Evolutionary conservation across 495 filamentous ascomycete species (phyloP), one percentile per base, ranked within the genome.

Genomic region (Cercophora samala): DNA sequence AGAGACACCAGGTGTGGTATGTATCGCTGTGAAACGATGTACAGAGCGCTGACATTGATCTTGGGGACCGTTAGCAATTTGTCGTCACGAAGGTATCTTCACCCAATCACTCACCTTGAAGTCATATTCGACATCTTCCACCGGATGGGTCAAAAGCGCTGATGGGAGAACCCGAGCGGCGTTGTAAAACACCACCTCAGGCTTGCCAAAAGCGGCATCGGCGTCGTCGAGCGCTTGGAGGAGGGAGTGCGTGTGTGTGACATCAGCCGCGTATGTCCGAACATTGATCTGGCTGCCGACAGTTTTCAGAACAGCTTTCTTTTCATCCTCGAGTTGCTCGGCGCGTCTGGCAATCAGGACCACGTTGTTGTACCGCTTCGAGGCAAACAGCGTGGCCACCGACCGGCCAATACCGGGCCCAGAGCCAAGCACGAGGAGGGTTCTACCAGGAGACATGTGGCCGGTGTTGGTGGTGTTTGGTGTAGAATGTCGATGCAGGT

Each of bases 351-450:
- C 75, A 26, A 83, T 68, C 18, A 81, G 72, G 24, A 76, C 74
- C 4, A 81, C 71, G 54, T 77, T 79, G 54, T 67, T 69, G 68
- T 77, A 81, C 32, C 75, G 69, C 37, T 77, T 72, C 17, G 69
- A 60, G 26, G 79, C 76, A 68, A 81, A 83, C 22, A 74, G 64
- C 0, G 71, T 37, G n/a, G 78, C 69, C 4, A 76, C 70, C 46
- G 75, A 64, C 56, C 73, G 69, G 37, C 79, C 79, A 59, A 83
- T 80, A 46, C 80, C 79, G 2, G 79, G 77, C 9, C 79, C 80
- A 18, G 76, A 73, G 64, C 80, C 80, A 65, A 83, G 72, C 32
- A 81, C 68, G 19, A 79, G 61, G 42, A 79, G 63, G 24, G 71
- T 69, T 18, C 58, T 70, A 3, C 61, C 59, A 0, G 37, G 37